Evolutionary conservation across 306 rosid species (phyloP), one percentile per base, ranked within the genome.

Genomic region (Cicer bijugum): DNA sequence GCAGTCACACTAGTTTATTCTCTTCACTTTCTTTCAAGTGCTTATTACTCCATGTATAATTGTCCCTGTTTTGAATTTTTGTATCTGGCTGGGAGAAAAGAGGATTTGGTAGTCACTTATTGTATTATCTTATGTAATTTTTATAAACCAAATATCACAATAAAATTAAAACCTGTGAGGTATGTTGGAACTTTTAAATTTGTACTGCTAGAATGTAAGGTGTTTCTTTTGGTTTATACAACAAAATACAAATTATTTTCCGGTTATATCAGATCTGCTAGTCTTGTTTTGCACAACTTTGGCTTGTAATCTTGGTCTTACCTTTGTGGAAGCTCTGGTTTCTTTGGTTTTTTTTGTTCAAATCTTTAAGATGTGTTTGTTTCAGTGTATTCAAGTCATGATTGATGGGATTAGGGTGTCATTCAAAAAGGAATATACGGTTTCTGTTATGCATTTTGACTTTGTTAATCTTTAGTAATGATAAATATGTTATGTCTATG

Each of bases 151-250:
- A 64, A 72, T 42, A 15, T 50, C 19, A 46, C 50, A 55, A 14
- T 58, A 33, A 59, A 28, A 12, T 9, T 71, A 44, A 8, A 53
- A 38, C 56, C 11, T 63, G 52, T 48, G 78, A 57, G 48, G 7
- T 47, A 39, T 72, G 43, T 64, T 70, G 58, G 35, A 66, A 48
- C 28, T 55, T 51, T 8, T 75, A 12, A 65, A 48, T 33, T 66
- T 16, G 61, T 28, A 12, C 62, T 4, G 15, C 76, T 17, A 3
- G 46, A 52, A 62, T 28, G 20, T 19, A 37, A 46, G 46, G 45
- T 61, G 59, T 38, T 78, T 46, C 15, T 78, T 66, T 69, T 68
- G 58, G 51, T 69, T 23, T 45, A 55, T 9, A 37, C 53, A 57
- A 37, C 38, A 62, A 62, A 74, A 60, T 46, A 15, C 23, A 61